These are phyloP conservation scores for Pichia ethanolica DNA, from an alignment of 805 yeast species.

Conservation along the genomic window DNA sequence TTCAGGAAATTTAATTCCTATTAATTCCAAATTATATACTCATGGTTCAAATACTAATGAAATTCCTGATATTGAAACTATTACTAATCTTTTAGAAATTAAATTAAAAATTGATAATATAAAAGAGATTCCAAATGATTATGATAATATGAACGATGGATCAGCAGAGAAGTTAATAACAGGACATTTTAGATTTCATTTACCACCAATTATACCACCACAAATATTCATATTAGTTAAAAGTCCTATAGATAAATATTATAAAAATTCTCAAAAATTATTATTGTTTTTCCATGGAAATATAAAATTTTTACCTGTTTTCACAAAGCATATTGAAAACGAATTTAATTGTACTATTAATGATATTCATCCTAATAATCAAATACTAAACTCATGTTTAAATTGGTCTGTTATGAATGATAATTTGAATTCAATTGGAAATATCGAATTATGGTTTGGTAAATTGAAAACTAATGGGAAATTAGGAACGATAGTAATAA, in stretches of 20 bases:
- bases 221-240: constrained; percentile 24
- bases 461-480: constrained; percentile 15
- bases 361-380: constrained; percentile 10
- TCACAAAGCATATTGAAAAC: constrained; percentile 18
- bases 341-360: constrained; percentile 19
- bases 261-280: background rate
- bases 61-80: constrained; percentile 18
- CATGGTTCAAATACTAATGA: constrained; percentile 18
- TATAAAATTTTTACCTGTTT: constrained; percentile 17
- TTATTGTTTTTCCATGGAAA: constrained; percentile 11
- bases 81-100: constrained; percentile 17
- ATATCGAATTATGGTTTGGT: constrained; percentile 16
- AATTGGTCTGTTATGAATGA: constrained; percentile 8
- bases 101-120: constrained; percentile 18
- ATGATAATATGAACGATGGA: constrained; percentile 4
- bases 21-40: constrained; percentile 16
- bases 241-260: background rate
- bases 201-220: constrained; percentile 21
- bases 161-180: constrained; percentile 8
- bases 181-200: constrained; percentile 26
- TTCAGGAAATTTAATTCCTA: constrained; percentile 14
- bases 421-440: background rate
- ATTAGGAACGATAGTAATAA: constrained; percentile 21
- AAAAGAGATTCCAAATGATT: background rate
- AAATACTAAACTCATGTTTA: constrained; percentile 1